Conservation (phyloP, 2,329 filamentous ascomycete species). For the Neopestalotiopsis rosae region DNA sequence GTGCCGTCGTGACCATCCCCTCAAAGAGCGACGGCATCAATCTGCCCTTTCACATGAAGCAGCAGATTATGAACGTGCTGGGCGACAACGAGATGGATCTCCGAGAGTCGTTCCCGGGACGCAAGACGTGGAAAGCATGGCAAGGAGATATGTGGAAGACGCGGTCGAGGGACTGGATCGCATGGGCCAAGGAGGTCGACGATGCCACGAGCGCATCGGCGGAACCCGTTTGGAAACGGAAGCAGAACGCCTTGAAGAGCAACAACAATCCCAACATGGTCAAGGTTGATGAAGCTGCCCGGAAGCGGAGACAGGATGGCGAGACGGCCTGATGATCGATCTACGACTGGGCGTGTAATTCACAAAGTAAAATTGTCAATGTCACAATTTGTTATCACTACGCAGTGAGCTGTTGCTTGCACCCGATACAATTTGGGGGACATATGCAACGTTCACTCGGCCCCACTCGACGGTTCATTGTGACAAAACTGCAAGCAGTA, state of each 20-base stretch:
- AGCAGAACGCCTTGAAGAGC: slow-evolving; percentile 11
- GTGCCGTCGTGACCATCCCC: slow-evolving; percentile 54
- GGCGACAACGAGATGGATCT: slow-evolving; percentile 53
- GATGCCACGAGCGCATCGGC: slow-evolving; percentile 34
- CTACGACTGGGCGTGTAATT: neutral
- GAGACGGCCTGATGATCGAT: neutral
- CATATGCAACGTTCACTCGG: no score
- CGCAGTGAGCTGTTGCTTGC: no score
- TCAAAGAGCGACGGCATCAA: slow-evolving; percentile 53
- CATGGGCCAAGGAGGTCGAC: slow-evolving; percentile 60
- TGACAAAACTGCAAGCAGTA: no score
- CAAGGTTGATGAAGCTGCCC: slow-evolving; percentile 15
- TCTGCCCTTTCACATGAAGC: slow-evolving; percentile 64
- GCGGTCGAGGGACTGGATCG: slow-evolving; percentile 58
- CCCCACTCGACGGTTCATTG: no score
- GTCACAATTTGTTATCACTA: neutral
- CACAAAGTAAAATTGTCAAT: neutral
- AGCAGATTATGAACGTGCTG: slow-evolving; percentile 56
- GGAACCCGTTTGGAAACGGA: slow-evolving; percentile 41
- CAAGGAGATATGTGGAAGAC: slow-evolving; percentile 63
- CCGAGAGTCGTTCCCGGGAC: slow-evolving; percentile 58
- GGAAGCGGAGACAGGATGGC: slow-evolving; percentile 9
- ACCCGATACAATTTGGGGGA: neutral
- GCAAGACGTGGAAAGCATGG: slow-evolving; percentile 63
- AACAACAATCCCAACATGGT: slow-evolving; percentile 18